phyloP scores from a whole-genome alignment of 306 rosid species.

The Quillaja saponaria region DNA sequence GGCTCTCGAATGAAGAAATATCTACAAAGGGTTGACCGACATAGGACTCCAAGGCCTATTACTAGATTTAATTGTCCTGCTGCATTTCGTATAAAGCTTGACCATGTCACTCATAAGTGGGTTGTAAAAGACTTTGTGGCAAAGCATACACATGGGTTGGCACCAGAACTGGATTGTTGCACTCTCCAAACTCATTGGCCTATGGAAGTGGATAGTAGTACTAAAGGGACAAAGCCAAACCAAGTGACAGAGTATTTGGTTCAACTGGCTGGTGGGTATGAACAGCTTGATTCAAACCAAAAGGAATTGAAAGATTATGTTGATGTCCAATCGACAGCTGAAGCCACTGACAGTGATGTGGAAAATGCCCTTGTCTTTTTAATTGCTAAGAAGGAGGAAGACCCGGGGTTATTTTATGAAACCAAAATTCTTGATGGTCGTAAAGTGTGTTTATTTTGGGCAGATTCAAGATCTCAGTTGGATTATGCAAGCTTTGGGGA shows the following conservation, averaged over 20 bases:
- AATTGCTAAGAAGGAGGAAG: neutral
- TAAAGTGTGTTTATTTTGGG: slow-evolving; percentile 3
- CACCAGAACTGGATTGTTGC: neutral
- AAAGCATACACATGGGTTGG: slow-evolving; percentile 9
- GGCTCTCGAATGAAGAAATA: neutral
- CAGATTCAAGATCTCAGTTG: slow-evolving; percentile 5
- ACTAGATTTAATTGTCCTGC: slow-evolving; percentile 18
- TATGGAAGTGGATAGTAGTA: neutral
- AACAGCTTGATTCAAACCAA: neutral
- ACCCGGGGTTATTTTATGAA: slow-evolving; percentile 9
- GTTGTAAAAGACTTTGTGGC: slow-evolving; percentile 19
- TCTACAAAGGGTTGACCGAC: neutral
- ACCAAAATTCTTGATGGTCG: slow-evolving; percentile 11
- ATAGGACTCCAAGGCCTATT: neutral
- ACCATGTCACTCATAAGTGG: neutral
- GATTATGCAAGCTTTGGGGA: slow-evolving; percentile 28
- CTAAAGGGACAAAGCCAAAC: neutral
- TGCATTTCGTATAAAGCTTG: slow-evolving; percentile 1
- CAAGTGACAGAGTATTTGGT: neutral
- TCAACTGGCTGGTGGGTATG: neutral
- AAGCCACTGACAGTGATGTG: neutral
- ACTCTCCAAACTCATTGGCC: neutral
- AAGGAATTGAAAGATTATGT: neutral
- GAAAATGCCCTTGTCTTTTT: slow-evolving; percentile 6
- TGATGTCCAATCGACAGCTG: neutral